A percentile compares a stretch with the other conserved stretches of the same genome.
phyloP scores from a whole-genome alignment of 116 monocot species.

The Posidonia oceanica region DNA sequence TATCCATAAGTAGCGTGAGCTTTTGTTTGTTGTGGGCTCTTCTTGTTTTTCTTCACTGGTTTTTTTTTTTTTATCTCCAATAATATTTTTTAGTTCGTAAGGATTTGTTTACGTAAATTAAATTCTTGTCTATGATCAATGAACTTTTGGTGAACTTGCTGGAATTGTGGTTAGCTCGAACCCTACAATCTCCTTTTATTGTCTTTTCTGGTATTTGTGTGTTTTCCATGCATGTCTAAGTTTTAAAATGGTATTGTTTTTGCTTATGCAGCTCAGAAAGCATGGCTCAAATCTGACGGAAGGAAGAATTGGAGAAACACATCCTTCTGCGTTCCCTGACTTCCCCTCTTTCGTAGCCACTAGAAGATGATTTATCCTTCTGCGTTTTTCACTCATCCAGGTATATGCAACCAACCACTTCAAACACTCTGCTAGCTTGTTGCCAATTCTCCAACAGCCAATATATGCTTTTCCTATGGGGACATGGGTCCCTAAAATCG shows the following conservation, averaged over 20 bases:
- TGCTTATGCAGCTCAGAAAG: constrained; percentile 58
- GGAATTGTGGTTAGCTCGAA: too few species aligned
- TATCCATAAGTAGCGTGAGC: too few species aligned
- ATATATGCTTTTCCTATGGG: constrained; percentile 56
- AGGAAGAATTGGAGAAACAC: constrained; percentile 92
- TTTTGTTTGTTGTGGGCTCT: too few species aligned
- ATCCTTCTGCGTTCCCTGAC: constrained; percentile 73
- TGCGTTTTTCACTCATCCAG: constrained; percentile 24
- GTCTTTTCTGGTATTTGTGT: too few species aligned
- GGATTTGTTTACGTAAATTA: too few species aligned
- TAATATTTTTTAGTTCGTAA: too few species aligned
- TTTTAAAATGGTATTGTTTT: not conserved
- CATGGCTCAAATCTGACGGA: constrained; percentile 85
- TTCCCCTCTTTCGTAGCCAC: constrained; percentile 74
- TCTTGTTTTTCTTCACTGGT: too few species aligned
- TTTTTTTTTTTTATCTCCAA: too few species aligned
- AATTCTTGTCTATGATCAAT: too few species aligned
- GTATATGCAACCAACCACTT: constrained; percentile 91
- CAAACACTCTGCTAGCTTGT: constrained; percentile 49
- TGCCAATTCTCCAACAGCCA: constrained; percentile 77
- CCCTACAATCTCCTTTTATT: too few species aligned
- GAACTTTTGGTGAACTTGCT: too few species aligned
- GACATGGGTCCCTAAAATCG: constrained; percentile 80
- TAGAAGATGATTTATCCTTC: constrained; percentile 52
- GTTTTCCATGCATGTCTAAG: too few species aligned